A percentile compares a stretch with the other conserved stretches of the same genome.
Conservation (phyloP, 1,284 basidiomycete species). For the Schizophyllum commune region DNA sequence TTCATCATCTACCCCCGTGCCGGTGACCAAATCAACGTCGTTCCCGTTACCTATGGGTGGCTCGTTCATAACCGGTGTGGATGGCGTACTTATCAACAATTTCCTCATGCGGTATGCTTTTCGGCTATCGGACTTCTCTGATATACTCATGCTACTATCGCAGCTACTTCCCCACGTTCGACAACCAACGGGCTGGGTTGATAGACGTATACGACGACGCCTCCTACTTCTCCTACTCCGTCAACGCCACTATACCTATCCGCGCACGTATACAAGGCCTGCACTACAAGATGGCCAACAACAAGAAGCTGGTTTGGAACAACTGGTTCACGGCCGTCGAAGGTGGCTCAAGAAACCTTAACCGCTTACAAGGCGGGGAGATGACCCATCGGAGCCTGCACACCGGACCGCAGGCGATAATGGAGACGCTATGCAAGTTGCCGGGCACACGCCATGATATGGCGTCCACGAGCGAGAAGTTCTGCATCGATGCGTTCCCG, state of each 20-base stretch:
- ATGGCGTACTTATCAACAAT: slow-evolving; percentile 56
- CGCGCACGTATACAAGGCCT: slow-evolving; percentile 63
- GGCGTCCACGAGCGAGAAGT: slow-evolving; percentile 65
- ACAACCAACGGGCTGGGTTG: slow-evolving; percentile 65
- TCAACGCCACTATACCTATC: slow-evolving; percentile 73
- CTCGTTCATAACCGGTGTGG: slow-evolving; percentile 72
- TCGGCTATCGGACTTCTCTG: slow-evolving; percentile 10
- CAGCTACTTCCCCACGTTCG: slow-evolving; percentile 83
- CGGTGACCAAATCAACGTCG: slow-evolving; percentile 44
- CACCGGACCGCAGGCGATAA: slow-evolving; percentile 61
- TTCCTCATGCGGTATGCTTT: slow-evolving; percentile 68
- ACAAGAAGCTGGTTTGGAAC: slow-evolving; percentile 71
- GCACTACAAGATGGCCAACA: slow-evolving; percentile 69
- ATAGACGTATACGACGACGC: slow-evolving; percentile 72
- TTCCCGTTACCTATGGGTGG: slow-evolving; percentile 71
- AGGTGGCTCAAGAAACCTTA: slow-evolving; percentile 73
- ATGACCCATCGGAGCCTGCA: slow-evolving; percentile 60
- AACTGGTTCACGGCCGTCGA: slow-evolving; percentile 52
- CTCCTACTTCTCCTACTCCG: slow-evolving; percentile 85
- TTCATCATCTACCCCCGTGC: slow-evolving; percentile 27
- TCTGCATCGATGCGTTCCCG: slow-evolving; percentile 86
- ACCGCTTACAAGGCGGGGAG: slow-evolving; percentile 56
- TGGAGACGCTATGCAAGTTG: slow-evolving; percentile 55
- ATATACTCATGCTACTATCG: slow-evolving; percentile 1
- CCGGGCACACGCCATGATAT: slow-evolving; percentile 82